phyloP scores from a whole-genome alignment of 1,284 basidiomycete genomes.

The Tranzscheliella williamsii region DNA sequence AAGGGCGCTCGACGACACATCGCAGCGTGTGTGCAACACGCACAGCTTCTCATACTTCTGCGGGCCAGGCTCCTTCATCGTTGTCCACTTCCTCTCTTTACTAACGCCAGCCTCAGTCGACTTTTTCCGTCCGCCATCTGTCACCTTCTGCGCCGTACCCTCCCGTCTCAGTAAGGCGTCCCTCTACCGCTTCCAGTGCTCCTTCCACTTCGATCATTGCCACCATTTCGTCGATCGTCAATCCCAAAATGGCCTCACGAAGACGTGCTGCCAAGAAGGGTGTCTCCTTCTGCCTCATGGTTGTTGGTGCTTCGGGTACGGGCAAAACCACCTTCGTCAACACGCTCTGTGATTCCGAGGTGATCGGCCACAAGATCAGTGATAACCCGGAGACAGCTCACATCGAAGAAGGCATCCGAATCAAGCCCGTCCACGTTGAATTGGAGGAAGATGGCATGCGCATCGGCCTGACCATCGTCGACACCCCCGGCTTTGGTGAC shows the following conservation, averaged over 20 bases:
- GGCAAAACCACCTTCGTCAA: conserved; percentile 60
- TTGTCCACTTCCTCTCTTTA: too few species aligned
- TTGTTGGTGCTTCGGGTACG: conserved; percentile 59
- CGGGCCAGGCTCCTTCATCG: too few species aligned
- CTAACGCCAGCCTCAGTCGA: too few species aligned
- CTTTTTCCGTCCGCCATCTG: too few species aligned
- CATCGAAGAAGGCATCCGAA: conserved; percentile 89
- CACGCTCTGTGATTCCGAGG: conserved; percentile 62
- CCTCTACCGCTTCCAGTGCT: background rate
- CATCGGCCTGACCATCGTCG: conserved; percentile 95
- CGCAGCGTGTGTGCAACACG: too few species aligned
- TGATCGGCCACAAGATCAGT: conserved; percentile 72
- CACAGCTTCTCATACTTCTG: too few species aligned
- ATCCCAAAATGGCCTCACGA: conserved; percentile 46
- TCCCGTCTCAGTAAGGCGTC: too few species aligned
- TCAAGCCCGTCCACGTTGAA: conserved; percentile 94
- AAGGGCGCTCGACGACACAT: too few species aligned
- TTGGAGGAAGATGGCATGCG: conserved; percentile 98
- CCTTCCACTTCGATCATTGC: too few species aligned
- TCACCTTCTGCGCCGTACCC: too few species aligned
- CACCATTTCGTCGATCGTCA: conserved; percentile 30
- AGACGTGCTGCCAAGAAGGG: conserved; percentile 60
- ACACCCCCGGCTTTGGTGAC: conserved; percentile 98
- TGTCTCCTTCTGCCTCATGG: conserved; percentile 61
- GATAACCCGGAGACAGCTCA: conserved; percentile 88